A percentile compares a stretch with the other conserved stretches of the same genome.
Evolutionary conservation across 768 basidiomycete genomes (phyloP).

Genomic region (Podaxis pistillaris): DNA sequence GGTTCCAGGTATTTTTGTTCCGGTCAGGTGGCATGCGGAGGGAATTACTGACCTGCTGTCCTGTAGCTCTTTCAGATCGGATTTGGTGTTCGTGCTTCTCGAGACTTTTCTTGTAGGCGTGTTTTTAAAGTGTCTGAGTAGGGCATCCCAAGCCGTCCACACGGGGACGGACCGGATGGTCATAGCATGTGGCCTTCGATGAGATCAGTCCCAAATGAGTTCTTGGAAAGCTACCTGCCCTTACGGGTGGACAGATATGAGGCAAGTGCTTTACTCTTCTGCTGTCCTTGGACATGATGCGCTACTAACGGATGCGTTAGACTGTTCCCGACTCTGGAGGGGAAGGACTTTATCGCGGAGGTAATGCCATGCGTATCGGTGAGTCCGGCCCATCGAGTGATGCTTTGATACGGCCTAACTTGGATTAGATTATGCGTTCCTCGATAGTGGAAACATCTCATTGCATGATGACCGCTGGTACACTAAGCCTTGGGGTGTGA

Average conservation of each 20-base stretch:
- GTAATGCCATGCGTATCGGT: slow-evolving; percentile 31
- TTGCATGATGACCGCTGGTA: slow-evolving; percentile 32
- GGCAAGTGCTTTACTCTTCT: neutral
- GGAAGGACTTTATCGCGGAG: slow-evolving; percentile 27
- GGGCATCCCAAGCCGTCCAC: slow-evolving; percentile 23
- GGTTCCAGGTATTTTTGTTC: slow-evolving; percentile 23
- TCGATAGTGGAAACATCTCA: slow-evolving; percentile 27
- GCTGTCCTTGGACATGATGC: too few species aligned
- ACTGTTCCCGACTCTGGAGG: slow-evolving; percentile 30
- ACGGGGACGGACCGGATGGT: slow-evolving; percentile 27
- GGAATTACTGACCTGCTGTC: neutral
- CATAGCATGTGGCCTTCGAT: slow-evolving; percentile 32
- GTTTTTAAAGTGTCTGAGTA: neutral
- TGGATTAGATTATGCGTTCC: slow-evolving; percentile 25
- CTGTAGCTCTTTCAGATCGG: slow-evolving; percentile 27
- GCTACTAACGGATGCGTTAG: neutral
- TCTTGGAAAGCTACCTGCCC: slow-evolving; percentile 28
- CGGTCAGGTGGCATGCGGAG: neutral
- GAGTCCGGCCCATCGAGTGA: neutral
- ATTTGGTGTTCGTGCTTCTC: slow-evolving; percentile 20
- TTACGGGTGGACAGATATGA: slow-evolving; percentile 27
- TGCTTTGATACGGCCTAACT: neutral
- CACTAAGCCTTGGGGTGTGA: slow-evolving; percentile 34
- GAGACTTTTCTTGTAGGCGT: neutral
- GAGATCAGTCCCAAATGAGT: slow-evolving; percentile 30